A percentile compares a stretch with the other conserved stretches of the same genome.
Evolutionary conservation across 331 rosid genomes (phyloP).

Genomic region (Pyrus hybrid): DNA sequence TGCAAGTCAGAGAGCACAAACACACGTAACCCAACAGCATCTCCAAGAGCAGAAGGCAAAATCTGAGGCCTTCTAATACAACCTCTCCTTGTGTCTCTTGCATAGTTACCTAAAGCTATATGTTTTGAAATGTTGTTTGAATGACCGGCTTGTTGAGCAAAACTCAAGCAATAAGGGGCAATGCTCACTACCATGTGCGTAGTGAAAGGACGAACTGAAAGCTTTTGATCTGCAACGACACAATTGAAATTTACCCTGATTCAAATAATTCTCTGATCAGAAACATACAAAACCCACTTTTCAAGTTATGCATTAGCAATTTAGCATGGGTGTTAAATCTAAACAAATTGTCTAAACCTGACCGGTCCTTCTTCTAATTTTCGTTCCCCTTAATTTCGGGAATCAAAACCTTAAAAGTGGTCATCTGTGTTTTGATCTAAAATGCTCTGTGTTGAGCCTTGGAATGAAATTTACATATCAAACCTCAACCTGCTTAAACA

Average conservation of each 20-base stretch:
- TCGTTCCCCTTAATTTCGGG: not conserved
- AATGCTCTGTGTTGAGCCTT: not conserved
- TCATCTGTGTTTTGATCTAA: not conserved
- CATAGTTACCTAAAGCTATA: conserved; percentile 23
- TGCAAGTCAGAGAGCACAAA: conserved; percentile 74
- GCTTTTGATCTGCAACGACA: conserved; percentile 22
- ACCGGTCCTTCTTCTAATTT: not conserved
- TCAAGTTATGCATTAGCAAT: not conserved
- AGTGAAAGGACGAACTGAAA: conserved; percentile 1
- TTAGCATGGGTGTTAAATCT: not conserved
- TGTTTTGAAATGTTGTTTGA: conserved; percentile 28
- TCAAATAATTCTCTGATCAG: not conserved
- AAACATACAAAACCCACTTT: not conserved
- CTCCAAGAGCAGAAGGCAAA: conserved; percentile 29
- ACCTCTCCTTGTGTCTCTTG: conserved; percentile 19
- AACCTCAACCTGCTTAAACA: not conserved
- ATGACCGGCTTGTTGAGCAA: conserved; percentile 20
- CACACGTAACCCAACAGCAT: conserved; percentile 41
- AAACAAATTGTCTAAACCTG: not conserved
- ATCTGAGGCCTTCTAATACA: conserved; percentile 33
- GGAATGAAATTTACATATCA: not conserved
- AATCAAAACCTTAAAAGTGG: not conserved
- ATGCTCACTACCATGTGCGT: conserved; percentile 36
- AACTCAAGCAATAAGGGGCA: conserved; percentile 28
- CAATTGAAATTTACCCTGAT: conserved; percentile 8